Base-by-base conservation (phyloP, 345 rosid genomes). In the Rhodamnia argentea region DNA sequence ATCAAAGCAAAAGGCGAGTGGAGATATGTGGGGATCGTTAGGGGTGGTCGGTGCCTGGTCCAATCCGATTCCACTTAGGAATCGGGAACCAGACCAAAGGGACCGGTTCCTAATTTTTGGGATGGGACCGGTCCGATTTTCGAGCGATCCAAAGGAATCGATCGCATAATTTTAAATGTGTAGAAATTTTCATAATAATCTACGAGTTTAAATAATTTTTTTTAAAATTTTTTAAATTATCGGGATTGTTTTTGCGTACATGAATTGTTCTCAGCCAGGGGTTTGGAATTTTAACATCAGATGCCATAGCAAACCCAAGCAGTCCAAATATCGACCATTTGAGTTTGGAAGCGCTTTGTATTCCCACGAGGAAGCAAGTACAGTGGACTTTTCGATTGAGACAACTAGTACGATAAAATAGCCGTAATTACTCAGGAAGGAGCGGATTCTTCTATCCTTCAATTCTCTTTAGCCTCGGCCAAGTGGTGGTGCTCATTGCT, bases 1-100 rank as follows among this genome's bases (percentile, higher is more conserved):
- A 51, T 51, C 52, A 51, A 51, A 51, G 13, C 13, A 51, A 51
- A 51, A 51, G 52, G 52, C 52, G 4, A 51, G 11, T 51, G 52
- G 14, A 51, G 52, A 11, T 51, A 11, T 2, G 52, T 12, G 4
- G 13, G 52, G 14, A 51, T 51, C 14, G 3, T 51, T 51, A 51
- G 4, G 14, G 14, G 14, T 11, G 52, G 12, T 51, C 4, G 52
- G 52, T 11, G 10, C 3, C 52, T 3, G 52, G 4, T 12, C 4
- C 13, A 3, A 3, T 51, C 4, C 9, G 52, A 3, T 50, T 13
- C 2, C 13, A 50, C 2, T 2, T 10, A 1, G 2, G 13, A 50
- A 50, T 50, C 3, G 13, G 52, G 4, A 50, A 50, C 52, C 13
- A 3, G 11, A 50, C 10, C 13, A 3, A 50, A 50, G 13, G 3